Conservation (phyloP, 192 early-diverging fungal genomes). For the Umbelopsis ramanniana region DNA sequence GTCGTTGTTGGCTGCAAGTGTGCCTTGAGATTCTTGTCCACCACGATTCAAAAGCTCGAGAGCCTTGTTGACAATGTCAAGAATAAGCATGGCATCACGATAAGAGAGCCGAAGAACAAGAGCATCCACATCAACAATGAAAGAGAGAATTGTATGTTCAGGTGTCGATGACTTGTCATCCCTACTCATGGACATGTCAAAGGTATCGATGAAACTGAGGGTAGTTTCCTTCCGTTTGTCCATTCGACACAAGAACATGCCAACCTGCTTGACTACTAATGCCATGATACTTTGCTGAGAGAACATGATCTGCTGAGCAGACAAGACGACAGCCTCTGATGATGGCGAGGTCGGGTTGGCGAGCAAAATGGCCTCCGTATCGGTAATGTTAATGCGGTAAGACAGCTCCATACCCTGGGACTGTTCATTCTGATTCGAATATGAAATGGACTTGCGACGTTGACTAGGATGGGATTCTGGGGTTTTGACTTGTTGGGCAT, state of each 20-base stretch:
- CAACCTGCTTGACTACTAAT: constrained; percentile 77
- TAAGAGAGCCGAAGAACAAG: constrained; percentile 86
- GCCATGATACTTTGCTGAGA: constrained; percentile 79
- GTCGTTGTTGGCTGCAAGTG: neutral
- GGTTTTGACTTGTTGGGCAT: neutral
- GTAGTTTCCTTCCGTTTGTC: constrained; percentile 78
- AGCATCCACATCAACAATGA: constrained; percentile 70
- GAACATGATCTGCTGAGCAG: constrained; percentile 77
- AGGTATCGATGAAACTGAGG: constrained; percentile 89
- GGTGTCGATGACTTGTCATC: constrained; percentile 69
- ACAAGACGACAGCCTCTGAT: constrained; percentile 91
- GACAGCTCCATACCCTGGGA: constrained; percentile 48
- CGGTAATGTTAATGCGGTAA: constrained; percentile 78
- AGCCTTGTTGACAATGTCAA: constrained; percentile 79
- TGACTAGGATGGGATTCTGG: neutral
- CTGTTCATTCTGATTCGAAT: constrained; percentile 17
- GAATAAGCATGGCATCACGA: constrained; percentile 81
- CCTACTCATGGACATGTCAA: constrained; percentile 81
- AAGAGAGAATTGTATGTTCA: constrained; percentile 59
- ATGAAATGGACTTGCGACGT: constrained; percentile 15
- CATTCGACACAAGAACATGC: constrained; percentile 92
- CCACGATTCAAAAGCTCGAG: constrained; percentile 57
- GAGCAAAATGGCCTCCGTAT: constrained; percentile 86
- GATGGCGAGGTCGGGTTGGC: constrained; percentile 67
- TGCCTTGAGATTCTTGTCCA: neutral